These are phyloP conservation scores for Rutidosis leptorrhynchoides DNA, from an alignment of 129 eudicot species.

Conservation along the genomic window DNA sequence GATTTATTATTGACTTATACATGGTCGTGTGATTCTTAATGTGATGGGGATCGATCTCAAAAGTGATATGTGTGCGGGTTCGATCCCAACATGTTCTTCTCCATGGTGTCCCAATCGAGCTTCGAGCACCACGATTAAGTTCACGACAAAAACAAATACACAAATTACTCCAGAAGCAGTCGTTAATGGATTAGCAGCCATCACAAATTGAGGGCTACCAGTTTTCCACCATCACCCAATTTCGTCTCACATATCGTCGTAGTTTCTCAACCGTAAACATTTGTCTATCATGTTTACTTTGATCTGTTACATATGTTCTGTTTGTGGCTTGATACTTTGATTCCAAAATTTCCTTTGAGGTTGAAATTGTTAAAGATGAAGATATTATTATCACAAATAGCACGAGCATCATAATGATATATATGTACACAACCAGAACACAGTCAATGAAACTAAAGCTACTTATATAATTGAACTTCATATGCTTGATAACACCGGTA, in stretches of 20 bases:
- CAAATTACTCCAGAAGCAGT: conserved; percentile 17
- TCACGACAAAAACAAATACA: background rate
- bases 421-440: background rate
- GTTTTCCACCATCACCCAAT: conserved; percentile 29
- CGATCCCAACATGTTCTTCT: too few species aligned
- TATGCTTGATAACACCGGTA: conserved; percentile 18
- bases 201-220: conserved; percentile 28
- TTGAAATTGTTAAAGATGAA: conserved; percentile 31
- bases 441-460: background rate
- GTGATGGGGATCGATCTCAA: too few species aligned
- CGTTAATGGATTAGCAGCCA: conserved; percentile 15
- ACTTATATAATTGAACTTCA: background rate
- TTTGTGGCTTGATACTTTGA: conserved; percentile 18
- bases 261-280: conserved; percentile 1
- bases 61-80: too few species aligned
- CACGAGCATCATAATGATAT: background rate
- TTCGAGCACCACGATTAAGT: background rate
- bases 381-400: conserved; percentile 16
- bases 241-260: conserved; percentile 8
- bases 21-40: too few species aligned
- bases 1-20: too few species aligned
- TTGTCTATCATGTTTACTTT: background rate
- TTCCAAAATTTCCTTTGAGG: conserved; percentile 29
- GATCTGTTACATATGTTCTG: background rate
- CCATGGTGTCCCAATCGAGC: background rate